These are phyloP conservation scores for Lantana camara DNA, from an alignment of 257 asterid species.

Conservation along the genomic window DNA sequence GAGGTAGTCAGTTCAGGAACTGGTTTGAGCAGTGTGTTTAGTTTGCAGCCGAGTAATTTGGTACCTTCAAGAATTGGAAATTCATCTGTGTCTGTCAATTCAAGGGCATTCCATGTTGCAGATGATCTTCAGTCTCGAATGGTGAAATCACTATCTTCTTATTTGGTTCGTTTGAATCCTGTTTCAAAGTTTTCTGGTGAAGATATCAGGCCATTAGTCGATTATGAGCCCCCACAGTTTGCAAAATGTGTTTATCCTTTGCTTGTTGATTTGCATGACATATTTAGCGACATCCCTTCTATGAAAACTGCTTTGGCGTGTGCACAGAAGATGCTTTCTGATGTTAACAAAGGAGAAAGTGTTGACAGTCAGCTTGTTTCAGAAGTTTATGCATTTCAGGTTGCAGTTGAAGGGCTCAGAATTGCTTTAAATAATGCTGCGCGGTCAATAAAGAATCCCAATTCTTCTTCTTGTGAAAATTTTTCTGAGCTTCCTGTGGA, in stretches of 20 bases:
- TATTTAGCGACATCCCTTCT: conserved; percentile 67
- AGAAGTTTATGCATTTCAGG: conserved; percentile 72
- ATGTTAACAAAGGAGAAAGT: conserved; percentile 66
- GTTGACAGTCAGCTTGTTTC: conserved; percentile 59
- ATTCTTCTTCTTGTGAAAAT: conserved; percentile 25
- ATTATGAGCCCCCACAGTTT: conserved; percentile 78
- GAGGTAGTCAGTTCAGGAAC: conserved; percentile 33
- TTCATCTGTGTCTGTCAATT: conserved; percentile 32
- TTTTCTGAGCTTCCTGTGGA: conserved; percentile 67
- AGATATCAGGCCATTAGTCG: conserved; percentile 38
- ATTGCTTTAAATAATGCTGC: conserved; percentile 80
- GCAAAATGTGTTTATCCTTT: conserved; percentile 73
- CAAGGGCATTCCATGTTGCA: conserved; percentile 37
- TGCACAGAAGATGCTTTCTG: conserved; percentile 77
- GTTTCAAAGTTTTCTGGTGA: conserved; percentile 31
- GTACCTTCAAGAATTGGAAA: conserved; percentile 40
- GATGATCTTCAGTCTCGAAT: conserved; percentile 59
- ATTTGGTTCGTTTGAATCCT: conserved; percentile 40
- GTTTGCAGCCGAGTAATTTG: conserved; percentile 45
- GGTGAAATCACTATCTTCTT: conserved; percentile 56
- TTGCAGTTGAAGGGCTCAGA: conserved; percentile 88
- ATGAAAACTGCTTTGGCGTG: conserved; percentile 71
- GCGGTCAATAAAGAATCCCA: conserved; percentile 45
- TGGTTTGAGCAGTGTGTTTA: conserved; percentile 38
- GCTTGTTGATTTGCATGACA: conserved; percentile 72